These are phyloP conservation scores for Mediolabrus comicus DNA, from an alignment of 108 stramenopile species.

Conservation along the genomic window DNA sequence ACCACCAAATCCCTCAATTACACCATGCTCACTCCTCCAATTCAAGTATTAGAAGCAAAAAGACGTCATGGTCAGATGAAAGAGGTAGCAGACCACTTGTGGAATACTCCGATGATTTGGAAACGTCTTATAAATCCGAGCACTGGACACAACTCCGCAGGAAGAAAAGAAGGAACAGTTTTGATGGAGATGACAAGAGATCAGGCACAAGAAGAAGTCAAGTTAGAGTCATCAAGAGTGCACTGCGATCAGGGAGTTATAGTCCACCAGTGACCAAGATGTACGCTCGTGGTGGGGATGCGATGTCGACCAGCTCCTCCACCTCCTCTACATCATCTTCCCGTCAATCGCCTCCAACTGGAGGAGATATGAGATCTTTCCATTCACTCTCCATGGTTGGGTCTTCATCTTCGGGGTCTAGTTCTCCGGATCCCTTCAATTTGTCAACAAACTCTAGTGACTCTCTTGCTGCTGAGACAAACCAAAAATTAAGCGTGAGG, in stretches of 20 bases:
- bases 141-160: slow-evolving; percentile 26
- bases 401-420: slow-evolving; percentile 19
- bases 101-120: slow-evolving; percentile 63
- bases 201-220: slow-evolving; percentile 17
- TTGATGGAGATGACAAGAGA: slow-evolving; percentile 22
- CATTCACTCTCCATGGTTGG: slow-evolving; percentile 39
- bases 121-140: background rate
- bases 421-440: slow-evolving; percentile 6
- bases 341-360: background rate
- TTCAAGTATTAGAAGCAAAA: slow-evolving; percentile 35
- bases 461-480: background rate
- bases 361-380: slow-evolving; percentile 28
- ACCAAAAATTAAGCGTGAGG: background rate
- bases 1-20: slow-evolving; percentile 1
- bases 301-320: background rate
- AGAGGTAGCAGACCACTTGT: slow-evolving; percentile 59
- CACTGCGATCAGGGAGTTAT: slow-evolving; percentile 35
- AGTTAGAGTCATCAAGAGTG: slow-evolving; percentile 38
- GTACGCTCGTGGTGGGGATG: background rate
- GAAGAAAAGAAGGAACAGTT: slow-evolving; percentile 24
- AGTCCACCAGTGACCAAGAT: slow-evolving; percentile 26
- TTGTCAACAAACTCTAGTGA: background rate
- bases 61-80: slow-evolving; percentile 79
- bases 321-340: slow-evolving; percentile 9
- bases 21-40: slow-evolving; percentile 13